Evolutionary conservation across 179 eudicot species (phyloP), one percentile per base, ranked within the genome.

Genomic region (Vitellaria paradoxa): DNA sequence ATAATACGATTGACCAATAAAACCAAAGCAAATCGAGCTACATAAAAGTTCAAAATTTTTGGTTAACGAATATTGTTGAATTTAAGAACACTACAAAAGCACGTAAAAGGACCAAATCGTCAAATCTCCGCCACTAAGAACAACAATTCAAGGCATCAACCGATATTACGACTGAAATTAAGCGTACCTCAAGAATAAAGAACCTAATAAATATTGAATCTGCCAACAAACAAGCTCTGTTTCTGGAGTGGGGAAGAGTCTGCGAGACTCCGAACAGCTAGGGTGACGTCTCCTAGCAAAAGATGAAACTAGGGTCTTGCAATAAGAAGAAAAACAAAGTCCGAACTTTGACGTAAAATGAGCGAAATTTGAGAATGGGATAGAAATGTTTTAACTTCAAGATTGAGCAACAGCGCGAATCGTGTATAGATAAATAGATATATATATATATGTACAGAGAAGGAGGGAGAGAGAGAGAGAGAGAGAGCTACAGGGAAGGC

Each of bases 261-360:
- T 45, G 12, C 57, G 59, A 45, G 57, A 23, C 42, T 59, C 50
- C 17, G 18, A 42, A 61, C 18, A 66, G 55, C 55, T 46, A 57
- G 45, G 4, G 49, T 3, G 47, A 46, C 24, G 17, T 46, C 13
- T 64, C 24, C 15, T 7, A 42, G 52, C 65, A 60, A 55, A 72
- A 20, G 20, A 23, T 1, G 8, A 64, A 63, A 49, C 77, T 63
- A 75, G 77, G 77, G 77, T 75, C 63, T 75, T 49, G 77, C 24
- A 15, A 3, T 40, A 15, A 37, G 56, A 9, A 14, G 8, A 18
- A 9, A 47, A 46, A 0, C 37, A 26, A 26, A 17, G 47, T 63
- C 61, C 77, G 70, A 46, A 30, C 61, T 75, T 63, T 15, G 70
- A 49, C 61, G 59, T 47, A 55, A 37, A 24, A 23, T n/a, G 24